phyloP scores from a whole-genome alignment of 495 filamentous ascomycete species.

The Cercophora samala region DNA sequence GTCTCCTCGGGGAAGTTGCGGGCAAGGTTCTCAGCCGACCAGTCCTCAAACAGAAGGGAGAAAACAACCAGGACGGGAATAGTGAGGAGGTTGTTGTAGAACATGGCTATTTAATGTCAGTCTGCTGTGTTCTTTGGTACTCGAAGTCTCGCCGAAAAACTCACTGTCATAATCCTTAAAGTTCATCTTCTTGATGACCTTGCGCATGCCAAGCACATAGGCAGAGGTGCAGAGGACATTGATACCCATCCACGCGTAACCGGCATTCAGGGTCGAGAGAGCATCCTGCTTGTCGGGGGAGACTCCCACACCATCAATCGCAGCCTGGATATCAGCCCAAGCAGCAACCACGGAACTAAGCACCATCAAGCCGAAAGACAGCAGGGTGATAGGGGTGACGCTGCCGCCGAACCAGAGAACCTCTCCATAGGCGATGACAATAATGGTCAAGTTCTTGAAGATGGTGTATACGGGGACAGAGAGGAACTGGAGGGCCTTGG shows the following conservation, averaged over 20 bases:
- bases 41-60: constrained; percentile 85
- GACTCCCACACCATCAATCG: constrained; percentile 60
- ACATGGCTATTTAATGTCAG: constrained; percentile 73
- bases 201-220: constrained; percentile 91
- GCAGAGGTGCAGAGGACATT: constrained; percentile 95
- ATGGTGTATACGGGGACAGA: constrained; percentile 99
- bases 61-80: constrained; percentile 85
- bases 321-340: constrained; percentile 96
- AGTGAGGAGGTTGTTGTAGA: constrained; percentile 98
- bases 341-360: constrained; percentile 91
- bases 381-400: constrained; percentile 79
- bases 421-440: constrained; percentile 97
- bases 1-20: constrained; percentile 81
- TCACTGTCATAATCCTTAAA: constrained; percentile 99
- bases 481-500: constrained; percentile 93
- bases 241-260: constrained; percentile 96
- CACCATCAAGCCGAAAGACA: constrained; percentile 98
- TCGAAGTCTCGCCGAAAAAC: constrained; percentile 34
- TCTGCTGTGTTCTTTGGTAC: background rate
- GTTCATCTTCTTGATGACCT: constrained; percentile 98
- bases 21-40: constrained; percentile 78
- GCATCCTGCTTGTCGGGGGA: constrained; percentile 62
- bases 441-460: constrained; percentile 99
- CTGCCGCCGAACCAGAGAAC: constrained; percentile 98
- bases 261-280: constrained; percentile 87